These are phyloP conservation scores for Stemphylium lycopersici DNA, from an alignment of 2,329 filamentous ascomycete species.

Conservation along the genomic window DNA sequence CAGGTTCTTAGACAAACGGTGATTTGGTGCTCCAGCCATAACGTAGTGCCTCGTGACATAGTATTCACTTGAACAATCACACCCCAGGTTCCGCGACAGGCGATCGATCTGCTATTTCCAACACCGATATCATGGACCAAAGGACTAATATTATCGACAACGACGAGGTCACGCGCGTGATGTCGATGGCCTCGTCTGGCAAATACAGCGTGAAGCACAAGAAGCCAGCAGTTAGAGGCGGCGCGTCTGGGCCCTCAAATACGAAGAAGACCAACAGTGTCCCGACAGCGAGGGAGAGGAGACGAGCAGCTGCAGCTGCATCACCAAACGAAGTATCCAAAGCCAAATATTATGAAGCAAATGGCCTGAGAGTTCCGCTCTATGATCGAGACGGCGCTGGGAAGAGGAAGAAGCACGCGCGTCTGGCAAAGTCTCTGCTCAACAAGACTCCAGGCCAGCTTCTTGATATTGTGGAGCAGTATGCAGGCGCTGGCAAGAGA, in stretches of 20 bases:
- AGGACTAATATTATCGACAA: constrained; percentile 9
- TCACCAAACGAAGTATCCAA: not conserved
- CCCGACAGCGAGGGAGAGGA: not conserved
- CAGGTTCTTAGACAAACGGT: constrained; percentile 4
- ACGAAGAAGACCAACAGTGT: not conserved
- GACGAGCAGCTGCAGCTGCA: not conserved
- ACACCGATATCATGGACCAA: not conserved
- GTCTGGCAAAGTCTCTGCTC: constrained; percentile 9
- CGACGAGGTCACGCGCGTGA: constrained; percentile 2
- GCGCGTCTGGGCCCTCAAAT: not conserved
- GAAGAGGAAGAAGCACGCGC: constrained; percentile 17
- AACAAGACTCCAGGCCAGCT: constrained; percentile 11
- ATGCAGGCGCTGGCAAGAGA: constrained; percentile 15
- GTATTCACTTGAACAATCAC: no score
- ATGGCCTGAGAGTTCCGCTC: constrained; percentile 20
- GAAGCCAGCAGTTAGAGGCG: not conserved
- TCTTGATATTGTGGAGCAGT: constrained; percentile 19
- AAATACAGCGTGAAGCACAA: not conserved
- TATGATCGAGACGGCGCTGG: constrained; percentile 7
- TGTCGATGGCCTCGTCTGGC: not conserved
- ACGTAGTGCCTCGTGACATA: not conserved
- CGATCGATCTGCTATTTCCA: no score
- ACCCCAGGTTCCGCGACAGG: no score
- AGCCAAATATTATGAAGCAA: constrained; percentile 13
- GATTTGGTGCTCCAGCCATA: no score